A percentile compares a stretch with the other conserved stretches of the same genome.
Conservation (phyloP, 192 early-diverging fungal genomes). For the Backusella westeae region DNA sequence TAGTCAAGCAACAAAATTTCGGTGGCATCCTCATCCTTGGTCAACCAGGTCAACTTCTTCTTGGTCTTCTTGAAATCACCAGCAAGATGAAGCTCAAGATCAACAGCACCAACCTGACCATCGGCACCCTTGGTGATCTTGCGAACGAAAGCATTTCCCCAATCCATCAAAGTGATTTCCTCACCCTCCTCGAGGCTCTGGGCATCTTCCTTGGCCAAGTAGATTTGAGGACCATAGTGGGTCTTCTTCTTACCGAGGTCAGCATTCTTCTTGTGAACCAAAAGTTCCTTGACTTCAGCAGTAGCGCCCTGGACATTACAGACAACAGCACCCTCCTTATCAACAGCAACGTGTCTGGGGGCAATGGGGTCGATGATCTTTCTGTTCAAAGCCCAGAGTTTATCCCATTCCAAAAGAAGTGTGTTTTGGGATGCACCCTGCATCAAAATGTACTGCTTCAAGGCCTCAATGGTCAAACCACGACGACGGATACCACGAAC, state of each 20-base stretch:
- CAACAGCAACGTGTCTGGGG: constrained; percentile 85
- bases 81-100: constrained; percentile 79
- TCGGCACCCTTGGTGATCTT: constrained; percentile 55
- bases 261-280: constrained; percentile 97
- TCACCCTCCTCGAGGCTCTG: constrained; percentile 76
- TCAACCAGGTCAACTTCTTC: constrained; percentile 98
- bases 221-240: constrained; percentile 71
- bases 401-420: constrained; percentile 97
- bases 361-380: constrained; percentile 95
- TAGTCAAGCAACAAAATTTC: constrained; percentile 81
- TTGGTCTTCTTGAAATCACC: constrained; percentile 99
- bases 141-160: constrained; percentile 95
- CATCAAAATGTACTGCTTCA: constrained; percentile 95
- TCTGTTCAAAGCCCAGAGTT: constrained; percentile 97
- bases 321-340: constrained; percentile 63
- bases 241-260: constrained; percentile 87
- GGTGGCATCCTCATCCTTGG: constrained; percentile 58
- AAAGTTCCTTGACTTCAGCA: constrained; percentile 61
- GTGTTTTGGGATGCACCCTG: constrained; percentile 97
- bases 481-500: constrained; percentile 89
- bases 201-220: constrained; percentile 87
- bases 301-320: constrained; percentile 62
- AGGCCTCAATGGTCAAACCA: constrained; percentile 96
- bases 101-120: constrained; percentile 56
- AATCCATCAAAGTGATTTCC: constrained; percentile 99